Evolutionary conservation across 2,329 filamentous ascomycete genomes (phyloP).

Genomic region (Orbilia quercus): DNA sequence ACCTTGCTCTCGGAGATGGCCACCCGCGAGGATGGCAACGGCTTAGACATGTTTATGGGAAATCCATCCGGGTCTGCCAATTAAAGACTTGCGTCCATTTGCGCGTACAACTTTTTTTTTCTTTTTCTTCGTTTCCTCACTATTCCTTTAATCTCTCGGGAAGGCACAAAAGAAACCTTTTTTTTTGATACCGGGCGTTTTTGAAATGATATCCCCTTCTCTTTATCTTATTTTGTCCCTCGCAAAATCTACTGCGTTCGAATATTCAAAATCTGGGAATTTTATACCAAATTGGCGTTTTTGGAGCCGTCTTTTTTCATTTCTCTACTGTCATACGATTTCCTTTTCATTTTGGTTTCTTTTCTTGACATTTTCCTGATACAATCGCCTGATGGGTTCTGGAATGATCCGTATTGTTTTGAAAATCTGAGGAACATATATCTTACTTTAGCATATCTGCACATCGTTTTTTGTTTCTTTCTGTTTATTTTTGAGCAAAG

Average conservation of each 20-base stretch:
- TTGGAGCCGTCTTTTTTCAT: constrained; percentile 26
- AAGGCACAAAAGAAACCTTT: constrained; percentile 26
- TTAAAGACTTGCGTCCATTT: background rate
- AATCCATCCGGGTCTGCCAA: constrained; percentile 47
- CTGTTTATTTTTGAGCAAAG: constrained; percentile 9
- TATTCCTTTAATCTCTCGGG: constrained; percentile 7
- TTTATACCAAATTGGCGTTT: constrained; percentile 54
- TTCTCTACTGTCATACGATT: background rate
- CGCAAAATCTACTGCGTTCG: constrained; percentile 27
- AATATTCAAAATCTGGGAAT: constrained; percentile 16
- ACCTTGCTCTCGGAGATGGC: constrained; percentile 53
- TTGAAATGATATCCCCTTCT: constrained; percentile 26
- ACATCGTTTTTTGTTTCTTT: too few species aligned
- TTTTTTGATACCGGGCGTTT: constrained; percentile 49
- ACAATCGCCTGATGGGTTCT: constrained; percentile 43
- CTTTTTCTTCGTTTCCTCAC: background rate
- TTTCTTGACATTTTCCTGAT: constrained; percentile 4
- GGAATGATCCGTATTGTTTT: constrained; percentile 27
- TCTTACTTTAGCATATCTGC: background rate
- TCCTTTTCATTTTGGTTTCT: constrained; percentile 7
- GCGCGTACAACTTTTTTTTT: background rate
- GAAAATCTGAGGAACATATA: background rate
- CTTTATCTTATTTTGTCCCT: too few species aligned
- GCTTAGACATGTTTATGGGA: constrained; percentile 54
- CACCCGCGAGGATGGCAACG: constrained; percentile 46